Base-by-base conservation (phyloP, 1,284 basidiomycete genomes). In the Cutaneotrichosporon daszewskae region DNA sequence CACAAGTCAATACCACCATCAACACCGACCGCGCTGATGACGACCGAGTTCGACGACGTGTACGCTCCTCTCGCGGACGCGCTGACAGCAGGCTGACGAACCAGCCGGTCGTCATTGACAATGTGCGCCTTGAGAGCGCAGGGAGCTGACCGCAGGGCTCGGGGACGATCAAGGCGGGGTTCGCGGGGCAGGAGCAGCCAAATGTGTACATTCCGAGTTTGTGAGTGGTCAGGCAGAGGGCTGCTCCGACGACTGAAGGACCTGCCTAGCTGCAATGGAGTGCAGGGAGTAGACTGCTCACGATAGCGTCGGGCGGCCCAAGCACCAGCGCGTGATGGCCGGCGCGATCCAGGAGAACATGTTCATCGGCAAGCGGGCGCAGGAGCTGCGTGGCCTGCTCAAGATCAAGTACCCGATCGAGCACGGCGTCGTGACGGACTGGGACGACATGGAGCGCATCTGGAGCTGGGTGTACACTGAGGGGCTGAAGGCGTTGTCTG, bases 321-420 rank as follows among this genome's bases (percentile, higher is more conserved):
- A 96, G 69, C 92, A 96, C 73, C 81, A 89, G 57, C 81, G 89
- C 57, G 87, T 96, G 49, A 95, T 96, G 90, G 92, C 92, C 6
- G 92, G 91, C 51, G 65, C 65, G n/a, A 62, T 69, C 41, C 61
- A 66, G 40, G 67, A 67, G 44, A 87, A 88, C 37, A 75, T 95
- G 23, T 97, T 95, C 72, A 95, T 97, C 48, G 91, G 92, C 12
- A 77, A 84, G 60, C 82, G 84, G 56, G 92, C 92, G 6, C 92
- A 97, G 72, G 92, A 96, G 62, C 84, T 89, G 56, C 78, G 91
- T 48, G 92, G 92, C 11, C 74, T 97, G 51, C 77, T 97, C 51
- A 94, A 94, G 76, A 94, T 96, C 60, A 91, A 90, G 69, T 96
- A 96, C 66, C 92, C 92, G n/a, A 95, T 97, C 81, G 88, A 92